Base-by-base conservation (phyloP, 1,139 yeast species). In the Pneumocystis sp. region DNA sequence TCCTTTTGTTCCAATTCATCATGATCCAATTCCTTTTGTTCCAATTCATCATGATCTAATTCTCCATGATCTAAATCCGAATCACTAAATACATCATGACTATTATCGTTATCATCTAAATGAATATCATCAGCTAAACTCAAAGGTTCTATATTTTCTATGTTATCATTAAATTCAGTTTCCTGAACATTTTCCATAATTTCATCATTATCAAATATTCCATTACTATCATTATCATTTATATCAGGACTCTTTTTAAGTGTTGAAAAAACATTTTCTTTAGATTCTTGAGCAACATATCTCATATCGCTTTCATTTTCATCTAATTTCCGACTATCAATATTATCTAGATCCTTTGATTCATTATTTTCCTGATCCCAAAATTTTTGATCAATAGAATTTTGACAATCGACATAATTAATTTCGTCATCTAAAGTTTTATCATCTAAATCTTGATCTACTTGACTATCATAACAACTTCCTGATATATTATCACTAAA, bases 321-420 rank as follows among this genome's bases (percentile, higher is more conserved):
- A 63, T 82, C 80, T 61, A 63, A 86, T 86, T 72, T 86, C 86
- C 71, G 86, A 89, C 72, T 86, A 85, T 60, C 81, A 78, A 68
- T 83, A 82, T 82, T 84, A 61, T 81, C 80, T 74, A 85, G 78
- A 65, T 83, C 79, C 45, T 87, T 90, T 25, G 89, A 82, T 15
- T 87, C 91, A 66, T 85, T 82, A 17, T 87, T 87, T 74, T 91
- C 90, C 72, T 90, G 97, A 72, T 93, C 95, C 98, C 98, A 93
- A 96, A 93, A 89, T 77, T 93, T 93, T 71, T 95, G 98, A 74
- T 95, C 98, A 63, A 96, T 96, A 1, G 96, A 96, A 79, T 93
- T 97, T 67, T 87, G 79, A 66, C 89, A 95, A 73, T 90, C 96
- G 59, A 91, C 79, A 71, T 90, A 89, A 70, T 95, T 97, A 65